Percentiles rank a stretch among this genome's conserved stretches.
phyloP scores from a whole-genome alignment of 768 basidiomycete species.

The Boletellus ananas region DNA sequence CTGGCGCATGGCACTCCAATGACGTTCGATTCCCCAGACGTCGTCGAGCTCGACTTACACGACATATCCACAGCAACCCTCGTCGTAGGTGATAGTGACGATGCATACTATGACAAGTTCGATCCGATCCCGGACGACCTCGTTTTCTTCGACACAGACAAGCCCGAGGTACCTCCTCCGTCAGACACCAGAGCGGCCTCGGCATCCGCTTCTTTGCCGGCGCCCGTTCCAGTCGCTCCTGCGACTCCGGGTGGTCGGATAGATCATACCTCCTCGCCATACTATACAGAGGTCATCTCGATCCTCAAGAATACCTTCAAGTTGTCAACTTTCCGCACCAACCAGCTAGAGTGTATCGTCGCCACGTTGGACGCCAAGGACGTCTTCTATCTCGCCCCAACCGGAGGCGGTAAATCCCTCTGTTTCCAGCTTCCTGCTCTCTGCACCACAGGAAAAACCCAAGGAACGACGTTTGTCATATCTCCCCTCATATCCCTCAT shows the following conservation, averaged over 20 bases:
- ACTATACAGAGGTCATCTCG: conserved; percentile 30
- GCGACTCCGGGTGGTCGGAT: conserved; percentile 9
- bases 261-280: conserved; percentile 31
- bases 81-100: conserved; percentile 38
- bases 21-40: conserved; percentile 7
- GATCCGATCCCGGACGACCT: conserved; percentile 30
- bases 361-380: conserved; percentile 78
- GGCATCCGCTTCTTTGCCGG: conserved; percentile 10
- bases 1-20: conserved; percentile 1
- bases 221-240: not conserved
- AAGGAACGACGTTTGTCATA: conserved; percentile 85
- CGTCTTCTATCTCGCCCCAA: conserved; percentile 95
- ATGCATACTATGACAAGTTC: conserved; percentile 45
- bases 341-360: conserved; percentile 85
- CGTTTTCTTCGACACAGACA: conserved; percentile 12
- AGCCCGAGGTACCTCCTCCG: conserved; percentile 6
- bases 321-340: conserved; percentile 64
- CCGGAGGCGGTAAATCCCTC: conserved; percentile 88
- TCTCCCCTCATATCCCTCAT: conserved; percentile 88
- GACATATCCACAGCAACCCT: conserved; percentile 18
- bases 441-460: conserved; percentile 63
- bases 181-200: conserved; percentile 6
- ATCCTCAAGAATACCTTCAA: conserved; percentile 47
- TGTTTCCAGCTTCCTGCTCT: conserved; percentile 91
- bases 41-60: conserved; percentile 21